Base-by-base conservation (phyloP, 495 filamentous ascomycete genomes). In the Lentithecium fluviatile region DNA sequence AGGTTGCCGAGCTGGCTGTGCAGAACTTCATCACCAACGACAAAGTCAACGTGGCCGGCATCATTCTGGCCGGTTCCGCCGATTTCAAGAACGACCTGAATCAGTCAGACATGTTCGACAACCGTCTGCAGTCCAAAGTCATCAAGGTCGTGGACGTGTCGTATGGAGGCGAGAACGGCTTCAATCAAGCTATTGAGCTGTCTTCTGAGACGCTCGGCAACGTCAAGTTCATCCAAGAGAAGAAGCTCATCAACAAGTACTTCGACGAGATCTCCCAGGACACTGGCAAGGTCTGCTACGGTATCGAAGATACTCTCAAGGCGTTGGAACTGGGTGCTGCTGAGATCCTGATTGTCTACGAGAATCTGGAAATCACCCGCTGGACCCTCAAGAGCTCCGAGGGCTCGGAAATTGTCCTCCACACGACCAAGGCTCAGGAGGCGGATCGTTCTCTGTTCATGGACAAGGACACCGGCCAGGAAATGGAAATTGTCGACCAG, bases 21-120 rank as follows among this genome's bases (percentile, higher is more conserved):
- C 94, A 98, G 76, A 96, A 96, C 74, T 98, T 91, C 73, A 97
- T 98, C 75, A 95, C 91, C 63, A 87, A 87, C 73, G 94, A 98
- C 78, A 97, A 97, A 79, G 88, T 94, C 77, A 98, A 98, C 72
- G 91, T 96, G 29, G 91, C 88, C 50, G 95, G 94, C 65, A 73
- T 98, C 55, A 94, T 98, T 70, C 79, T 98, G 54, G 94, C 94
- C 55, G 94, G 94, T 75, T 97, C 93, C 23, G 94, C 94, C 63
- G 94, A 98, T 78, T 98, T 98, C 85, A 98, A 97, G 81, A 97
- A 96, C 76, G 94, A 98, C 67, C 80, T 98, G 11, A 96, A 96
- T 76, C 90, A 93, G 69, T 97, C 92, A 47, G 94, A 97, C 75
- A 82, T 98, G 83, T 98, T 98, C 74, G 94, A 98, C 74, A 78